Conservation (phyloP, 768 basidiomycete genomes). For the Termitomyces sp. region DNA sequence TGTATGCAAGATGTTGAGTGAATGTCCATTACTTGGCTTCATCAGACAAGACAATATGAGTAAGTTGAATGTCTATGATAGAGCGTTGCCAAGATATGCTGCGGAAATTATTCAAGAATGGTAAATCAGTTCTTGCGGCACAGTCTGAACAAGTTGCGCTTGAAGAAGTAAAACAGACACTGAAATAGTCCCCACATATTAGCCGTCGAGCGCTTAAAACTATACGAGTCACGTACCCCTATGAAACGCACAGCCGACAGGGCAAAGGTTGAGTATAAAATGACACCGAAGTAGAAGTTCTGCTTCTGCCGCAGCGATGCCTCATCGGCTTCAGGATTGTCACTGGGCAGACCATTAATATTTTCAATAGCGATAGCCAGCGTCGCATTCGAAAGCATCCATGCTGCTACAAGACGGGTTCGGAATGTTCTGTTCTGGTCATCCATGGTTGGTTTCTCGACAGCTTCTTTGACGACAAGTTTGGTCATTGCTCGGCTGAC, state of each 20-base stretch:
- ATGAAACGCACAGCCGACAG: conserved; percentile 67
- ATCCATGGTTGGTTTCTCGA: conserved; percentile 81
- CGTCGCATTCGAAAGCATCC: conserved; percentile 71
- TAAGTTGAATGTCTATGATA: not conserved
- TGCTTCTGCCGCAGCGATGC: conserved; percentile 34
- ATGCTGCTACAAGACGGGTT: conserved; percentile 76
- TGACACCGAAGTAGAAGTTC: conserved; percentile 65
- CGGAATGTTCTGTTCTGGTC: conserved; percentile 92
- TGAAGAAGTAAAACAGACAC: conserved; percentile 83
- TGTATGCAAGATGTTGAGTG: not conserved
- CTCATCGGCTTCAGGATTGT: conserved; percentile 33
- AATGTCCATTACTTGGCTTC: not conserved
- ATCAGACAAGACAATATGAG: conserved; percentile 2
- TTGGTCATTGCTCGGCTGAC: conserved; percentile 84
- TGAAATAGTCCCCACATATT: conserved; percentile 22
- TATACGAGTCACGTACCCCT: conserved; percentile 49
- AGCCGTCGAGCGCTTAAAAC: not conserved
- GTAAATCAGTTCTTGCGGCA: conserved; percentile 63
- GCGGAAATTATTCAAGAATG: not conserved
- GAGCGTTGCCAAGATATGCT: conserved; percentile 6
- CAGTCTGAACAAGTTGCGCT: conserved; percentile 75
- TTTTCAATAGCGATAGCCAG: conserved; percentile 75
- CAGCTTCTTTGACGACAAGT: conserved; percentile 53
- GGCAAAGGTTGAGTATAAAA: conserved; percentile 75
- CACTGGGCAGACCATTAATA: conserved; percentile 53